A percentile compares a stretch with the other conserved stretches of the same genome.
Conservation (phyloP, 164 flowering plant genomes). For the Macadamia tetraphylla region DNA sequence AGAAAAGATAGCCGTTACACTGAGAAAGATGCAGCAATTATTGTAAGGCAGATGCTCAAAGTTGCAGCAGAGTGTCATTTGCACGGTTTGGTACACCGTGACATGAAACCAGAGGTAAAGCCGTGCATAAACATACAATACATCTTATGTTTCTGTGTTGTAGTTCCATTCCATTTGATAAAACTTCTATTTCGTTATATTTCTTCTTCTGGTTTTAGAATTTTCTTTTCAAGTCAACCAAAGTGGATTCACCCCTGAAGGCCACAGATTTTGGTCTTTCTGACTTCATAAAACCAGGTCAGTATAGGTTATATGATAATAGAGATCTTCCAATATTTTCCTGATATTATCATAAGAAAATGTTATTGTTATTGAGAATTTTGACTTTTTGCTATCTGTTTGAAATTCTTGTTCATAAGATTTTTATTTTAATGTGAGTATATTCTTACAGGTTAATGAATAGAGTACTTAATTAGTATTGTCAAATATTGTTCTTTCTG, state of each 20-base stretch:
- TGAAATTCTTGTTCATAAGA: background rate
- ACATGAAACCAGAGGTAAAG: conserved; percentile 99
- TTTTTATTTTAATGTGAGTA: background rate
- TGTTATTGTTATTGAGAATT: background rate
- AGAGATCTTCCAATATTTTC: background rate
- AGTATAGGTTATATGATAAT: conserved; percentile 8
- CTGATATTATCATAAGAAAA: background rate
- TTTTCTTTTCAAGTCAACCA: conserved; percentile 88
- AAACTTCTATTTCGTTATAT: background rate
- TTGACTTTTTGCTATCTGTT: background rate
- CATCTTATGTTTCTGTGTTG: conserved; percentile 2
- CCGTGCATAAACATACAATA: background rate
- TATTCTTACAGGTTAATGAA: background rate
- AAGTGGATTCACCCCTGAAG: conserved; percentile 62
- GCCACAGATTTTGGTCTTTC: conserved; percentile 90
- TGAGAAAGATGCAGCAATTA: conserved; percentile 95
- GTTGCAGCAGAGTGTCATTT: conserved; percentile 97
- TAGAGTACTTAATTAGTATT: background rate
- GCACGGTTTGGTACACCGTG: conserved; percentile 96
- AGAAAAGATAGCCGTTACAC: conserved; percentile 94
- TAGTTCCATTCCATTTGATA: conserved; percentile 1
- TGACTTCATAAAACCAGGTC: conserved; percentile 95
- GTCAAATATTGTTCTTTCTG: background rate
- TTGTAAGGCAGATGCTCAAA: conserved; percentile 96
- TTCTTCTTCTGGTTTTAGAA: conserved; percentile 38